Evolutionary conservation across 2,329 filamentous ascomycete genomes (phyloP), one percentile per base, ranked within the genome.

Genomic region (Podosphaera fusca): DNA sequence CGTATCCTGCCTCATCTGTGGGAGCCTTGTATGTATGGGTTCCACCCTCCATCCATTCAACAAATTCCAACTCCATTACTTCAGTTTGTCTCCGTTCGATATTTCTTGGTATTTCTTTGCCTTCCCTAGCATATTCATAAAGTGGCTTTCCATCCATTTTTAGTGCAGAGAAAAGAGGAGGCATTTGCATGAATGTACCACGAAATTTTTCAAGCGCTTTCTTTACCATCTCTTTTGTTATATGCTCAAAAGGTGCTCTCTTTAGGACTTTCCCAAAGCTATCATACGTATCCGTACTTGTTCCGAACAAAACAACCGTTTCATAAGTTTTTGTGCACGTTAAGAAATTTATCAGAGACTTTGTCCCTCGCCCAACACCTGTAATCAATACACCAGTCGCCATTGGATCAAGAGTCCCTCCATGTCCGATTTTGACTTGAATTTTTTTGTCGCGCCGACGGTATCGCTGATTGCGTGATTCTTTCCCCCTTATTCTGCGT

Each of bases 91-190:
- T 74, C 56, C 84, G 80, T 67, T 88, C 76, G 59, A 98, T 92
- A 68, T 94, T 84, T 57, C 84, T 75, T 0, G 92, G 92, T 14
- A 95, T 82, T 40, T 86, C 80, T 66, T 84, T 87, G 14, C 92
- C 92, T 68, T 89, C 87, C 54, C 92, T 78, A 29, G 92, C 92
- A 69, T 96, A 96, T 70, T 98, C 89, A 68, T 98, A 98, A 54
- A 95, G 75, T 38, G 87, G 85, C 73, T 95, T 95, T 1, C 92
- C 92, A 63, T 95, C 80, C 69, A 95, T 87, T 69, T 90, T 89
- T 60, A 96, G 74, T 8, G 92, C 92, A 35, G 87, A 95, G 70
- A 89, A 98, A 29, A 98, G 79, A 4, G 90, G 90, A 42, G 92
- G 92, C 63, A 86, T 82, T 73, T 98, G 92, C 73, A 85, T 82